Percentiles rank a stretch among this genome's conserved stretches.
Evolutionary conservation across 179 eudicot species (phyloP).

Genomic region (Silene noctiflora): DNA sequence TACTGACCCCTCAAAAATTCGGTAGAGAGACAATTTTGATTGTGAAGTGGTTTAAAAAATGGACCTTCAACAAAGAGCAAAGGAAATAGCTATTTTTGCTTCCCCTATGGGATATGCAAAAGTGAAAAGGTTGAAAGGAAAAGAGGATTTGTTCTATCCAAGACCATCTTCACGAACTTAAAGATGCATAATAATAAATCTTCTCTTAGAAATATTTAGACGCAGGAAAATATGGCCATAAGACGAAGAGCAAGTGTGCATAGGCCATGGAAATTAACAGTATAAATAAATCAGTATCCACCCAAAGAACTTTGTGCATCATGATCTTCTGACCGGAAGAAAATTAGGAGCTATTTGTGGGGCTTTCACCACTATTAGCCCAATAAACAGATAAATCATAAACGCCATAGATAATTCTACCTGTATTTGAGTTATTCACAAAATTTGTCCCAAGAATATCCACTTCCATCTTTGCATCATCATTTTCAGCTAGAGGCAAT

Average conservation of each 20-base stretch:
- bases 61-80: background rate
- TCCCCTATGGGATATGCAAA: background rate
- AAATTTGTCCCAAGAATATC: slow-evolving; percentile 31
- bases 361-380: background rate
- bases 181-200: background rate
- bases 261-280: background rate
- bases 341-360: background rate
- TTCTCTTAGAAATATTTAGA: background rate
- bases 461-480: slow-evolving; percentile 37
- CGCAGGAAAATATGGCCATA: background rate
- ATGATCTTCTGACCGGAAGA: background rate
- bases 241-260: background rate
- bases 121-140: background rate
- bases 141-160: background rate
- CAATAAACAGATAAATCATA: background rate
- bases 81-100: background rate
- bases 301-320: background rate
- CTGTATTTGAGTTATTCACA: slow-evolving; percentile 40
- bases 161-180: background rate
- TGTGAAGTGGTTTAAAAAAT: background rate
- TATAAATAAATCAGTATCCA: background rate
- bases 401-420: slow-evolving; percentile 25
- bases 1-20: background rate
- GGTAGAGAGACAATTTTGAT: background rate
- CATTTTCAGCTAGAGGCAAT: slow-evolving; percentile 33